Conservation (phyloP, 139 green algal genomes). For the Pleodorina starrii region DNA sequence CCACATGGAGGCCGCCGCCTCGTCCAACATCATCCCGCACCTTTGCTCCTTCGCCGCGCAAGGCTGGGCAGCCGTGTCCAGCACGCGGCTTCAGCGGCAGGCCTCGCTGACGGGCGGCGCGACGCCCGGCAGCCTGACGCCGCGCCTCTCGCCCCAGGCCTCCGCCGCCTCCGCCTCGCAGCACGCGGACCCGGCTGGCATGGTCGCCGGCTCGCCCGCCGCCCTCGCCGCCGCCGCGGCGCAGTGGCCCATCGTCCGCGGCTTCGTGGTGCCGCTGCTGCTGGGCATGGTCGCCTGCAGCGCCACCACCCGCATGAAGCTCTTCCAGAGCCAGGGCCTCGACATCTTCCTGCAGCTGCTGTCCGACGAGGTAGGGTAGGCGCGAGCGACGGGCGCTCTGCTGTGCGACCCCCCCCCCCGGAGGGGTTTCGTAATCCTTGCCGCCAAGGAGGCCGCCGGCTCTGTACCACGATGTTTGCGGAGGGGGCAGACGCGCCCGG, state of each 20-base stretch:
- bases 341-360: slow-evolving; percentile 84
- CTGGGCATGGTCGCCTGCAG: slow-evolving; percentile 76
- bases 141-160: background rate
- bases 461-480: no score
- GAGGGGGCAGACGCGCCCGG: no score
- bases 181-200: background rate
- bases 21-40: slow-evolving; percentile 69
- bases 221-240: slow-evolving; percentile 20
- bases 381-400: no score
- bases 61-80: slow-evolving; percentile 18
- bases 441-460: no score
- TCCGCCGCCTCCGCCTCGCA: no score
- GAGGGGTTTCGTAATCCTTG: no score
- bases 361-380: slow-evolving; percentile 54
- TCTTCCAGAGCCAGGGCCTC: slow-evolving; percentile 76
- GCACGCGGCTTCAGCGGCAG: background rate
- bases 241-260: slow-evolving; percentile 55
- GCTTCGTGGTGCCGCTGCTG: slow-evolving; percentile 76
- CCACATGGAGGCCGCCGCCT: slow-evolving; percentile 76
- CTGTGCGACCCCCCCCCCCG: no score
- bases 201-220: background rate
- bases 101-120: background rate
- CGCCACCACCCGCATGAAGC: slow-evolving; percentile 64
- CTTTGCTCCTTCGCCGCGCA: slow-evolving; percentile 66
- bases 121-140: background rate